Conservation (phyloP, 2,329 filamentous ascomycete genomes). For the Pezicula carpinea region DNA sequence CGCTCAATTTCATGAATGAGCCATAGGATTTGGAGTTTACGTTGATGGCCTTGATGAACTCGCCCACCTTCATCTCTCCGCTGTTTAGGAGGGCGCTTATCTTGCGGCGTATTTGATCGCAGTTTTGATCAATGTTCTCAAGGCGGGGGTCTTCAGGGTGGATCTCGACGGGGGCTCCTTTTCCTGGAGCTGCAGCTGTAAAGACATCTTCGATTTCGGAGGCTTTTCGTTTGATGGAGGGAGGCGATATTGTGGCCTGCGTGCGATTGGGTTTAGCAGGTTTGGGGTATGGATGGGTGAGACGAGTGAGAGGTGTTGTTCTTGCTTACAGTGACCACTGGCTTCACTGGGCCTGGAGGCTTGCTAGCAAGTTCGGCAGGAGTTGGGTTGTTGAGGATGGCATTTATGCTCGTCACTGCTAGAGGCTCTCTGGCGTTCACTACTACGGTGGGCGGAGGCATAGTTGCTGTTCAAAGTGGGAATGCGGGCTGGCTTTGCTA, state of each 20-base stretch:
- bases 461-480: no score
- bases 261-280: background rate
- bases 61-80: constrained; percentile 38
- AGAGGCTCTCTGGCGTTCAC: background rate
- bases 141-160: constrained; percentile 10
- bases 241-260: background rate
- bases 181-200: no score
- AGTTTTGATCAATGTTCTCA: constrained; percentile 14
- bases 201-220: constrained; percentile 5
- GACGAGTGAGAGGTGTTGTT: no score
- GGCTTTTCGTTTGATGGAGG: constrained; percentile 13
- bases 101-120: constrained; percentile 34
- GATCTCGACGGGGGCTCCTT: constrained; percentile 5
- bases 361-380: background rate
- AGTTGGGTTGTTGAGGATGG: background rate
- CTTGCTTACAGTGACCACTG: background rate
- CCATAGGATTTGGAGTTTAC: constrained; percentile 32
- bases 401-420: background rate
- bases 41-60: constrained; percentile 36
- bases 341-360: background rate
- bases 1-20: constrained; percentile 46
- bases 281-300: no score
- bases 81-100: constrained; percentile 36
- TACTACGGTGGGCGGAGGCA: no score
- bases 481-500: no score